Evolutionary conservation across 1,284 basidiomycete species (phyloP), one percentile per base, ranked within the genome.

Genomic region (Spongiforma sp.): DNA sequence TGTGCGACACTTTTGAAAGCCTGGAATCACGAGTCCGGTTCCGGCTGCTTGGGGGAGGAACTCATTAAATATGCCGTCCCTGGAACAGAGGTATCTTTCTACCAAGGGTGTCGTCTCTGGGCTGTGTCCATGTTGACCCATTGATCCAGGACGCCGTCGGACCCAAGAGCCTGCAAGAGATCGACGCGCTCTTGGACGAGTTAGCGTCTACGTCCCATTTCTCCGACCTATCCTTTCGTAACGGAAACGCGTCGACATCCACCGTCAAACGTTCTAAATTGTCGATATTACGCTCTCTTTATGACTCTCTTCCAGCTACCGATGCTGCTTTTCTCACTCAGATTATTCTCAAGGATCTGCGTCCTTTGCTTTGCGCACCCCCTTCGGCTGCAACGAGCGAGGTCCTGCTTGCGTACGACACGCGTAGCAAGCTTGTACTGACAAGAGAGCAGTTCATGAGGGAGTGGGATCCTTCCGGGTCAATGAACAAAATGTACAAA

Each of bases 261-360:
- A 60, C 56, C 65, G 74, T 64, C 65, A 82, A 71, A 64, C 70
- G 76, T 4, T 79, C 80, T 33, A 73, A 75, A 26, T 71, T 73
- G 17, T 65, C 50, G 0, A 85, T 93, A 59, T 77, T 93, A 5
- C 77, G 78, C 21, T 73, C 79, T 21, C 79, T 93, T 4, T 93
- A 86, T 67, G 77, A 80, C 24, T 73, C 77, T 4, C 75, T 93
- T 5, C 80, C 86, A 0, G 86, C 93, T 0, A 75, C 76, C 8
- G 89, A 92, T 50, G 83, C 89, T 1, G 81, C 86, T 0, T 84
- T 90, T 61, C 79, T 95, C 57, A 89, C 89, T 0, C 93, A 96
- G 72, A 89, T 96, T 64, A 91, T 97, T 62, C 83, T 96, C 30
- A 91, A 91, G 66, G 94, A 96, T 73, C 78, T 96, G 0, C 84